These are phyloP conservation scores for Marasmius tenuissimus DNA, from an alignment of 1,284 basidiomycete species.

Conservation along the genomic window DNA sequence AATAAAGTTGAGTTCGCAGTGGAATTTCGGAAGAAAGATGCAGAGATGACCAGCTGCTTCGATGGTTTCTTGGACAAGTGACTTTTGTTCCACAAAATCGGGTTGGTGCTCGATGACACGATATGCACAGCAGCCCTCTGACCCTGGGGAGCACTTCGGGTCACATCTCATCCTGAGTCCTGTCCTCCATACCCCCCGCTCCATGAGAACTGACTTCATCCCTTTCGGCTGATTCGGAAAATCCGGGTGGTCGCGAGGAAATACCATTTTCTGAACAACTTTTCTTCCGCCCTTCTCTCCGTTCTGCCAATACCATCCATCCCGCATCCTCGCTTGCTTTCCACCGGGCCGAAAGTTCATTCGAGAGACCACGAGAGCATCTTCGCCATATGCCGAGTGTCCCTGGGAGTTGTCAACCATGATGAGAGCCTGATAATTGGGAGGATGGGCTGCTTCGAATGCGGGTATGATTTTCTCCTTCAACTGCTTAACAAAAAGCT, in stretches of 20 bases:
- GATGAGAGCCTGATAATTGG: conserved; percentile 22
- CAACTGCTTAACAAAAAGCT: conserved; percentile 12
- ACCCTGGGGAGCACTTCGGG: conserved; percentile 27
- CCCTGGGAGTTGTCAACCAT: conserved; percentile 33
- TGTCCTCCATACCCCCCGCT: conserved; percentile 23
- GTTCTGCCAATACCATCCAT: too few species aligned
- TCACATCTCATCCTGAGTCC: conserved; percentile 20
- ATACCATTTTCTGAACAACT: conserved; percentile 24
- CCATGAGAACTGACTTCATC: conserved; percentile 23
- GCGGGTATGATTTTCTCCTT: conserved; percentile 22
- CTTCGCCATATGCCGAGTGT: conserved; percentile 24
- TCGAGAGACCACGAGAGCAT: conserved; percentile 28
- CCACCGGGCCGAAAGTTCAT: conserved; percentile 32
- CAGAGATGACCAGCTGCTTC: conserved; percentile 15
- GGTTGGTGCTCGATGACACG: conserved; percentile 29
- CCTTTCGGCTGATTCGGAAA: conserved; percentile 17
- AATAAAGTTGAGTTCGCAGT: conserved; percentile 30
- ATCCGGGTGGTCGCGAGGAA: conserved; percentile 4
- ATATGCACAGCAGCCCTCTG: conserved; percentile 31
- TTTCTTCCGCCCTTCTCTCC: not conserved
- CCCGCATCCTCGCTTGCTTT: conserved; percentile 15
- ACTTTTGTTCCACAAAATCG: conserved; percentile 33
- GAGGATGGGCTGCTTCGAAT: conserved; percentile 23
- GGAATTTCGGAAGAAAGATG: conserved; percentile 28
- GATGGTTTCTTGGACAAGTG: conserved; percentile 22